Percentiles rank a stretch among this genome's conserved stretches.
These are phyloP conservation scores for Ustilago hordei DNA, from an alignment of 1,284 basidiomycete species.

Conservation along the genomic window DNA sequence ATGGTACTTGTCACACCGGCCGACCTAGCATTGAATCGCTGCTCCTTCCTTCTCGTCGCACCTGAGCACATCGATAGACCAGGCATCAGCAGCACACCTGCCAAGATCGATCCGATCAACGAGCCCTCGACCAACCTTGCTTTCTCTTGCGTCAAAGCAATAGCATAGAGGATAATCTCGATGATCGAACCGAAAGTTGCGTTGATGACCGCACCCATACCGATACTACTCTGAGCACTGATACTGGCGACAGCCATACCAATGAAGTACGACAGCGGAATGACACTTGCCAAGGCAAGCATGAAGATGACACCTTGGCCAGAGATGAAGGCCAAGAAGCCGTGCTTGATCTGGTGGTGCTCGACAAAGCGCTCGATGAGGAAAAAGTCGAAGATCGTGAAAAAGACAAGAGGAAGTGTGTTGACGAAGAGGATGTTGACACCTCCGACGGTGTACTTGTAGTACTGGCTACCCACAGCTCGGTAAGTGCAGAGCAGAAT, in stretches of 20 bases:
- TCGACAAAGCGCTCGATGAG: conserved; percentile 82
- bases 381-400: conserved; percentile 93
- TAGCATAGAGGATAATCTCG: conserved; percentile 92
- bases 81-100: conserved; percentile 96
- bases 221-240: conserved; percentile 95
- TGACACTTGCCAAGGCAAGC: conserved; percentile 87
- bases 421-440: conserved; percentile 99
- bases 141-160: conserved; percentile 88
- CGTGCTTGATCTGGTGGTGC: conserved; percentile 73
- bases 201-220: conserved; percentile 99
- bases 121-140: conserved; percentile 96
- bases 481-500: conserved; percentile 95
- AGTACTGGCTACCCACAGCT: conserved; percentile 90
- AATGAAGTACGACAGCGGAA: conserved; percentile 98
- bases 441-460: conserved; percentile 98
- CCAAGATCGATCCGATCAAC: conserved; percentile 91
- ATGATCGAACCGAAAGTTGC: conserved; percentile 98
- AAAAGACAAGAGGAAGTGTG: conserved; percentile 90
- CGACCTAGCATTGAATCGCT: conserved; percentile 96
- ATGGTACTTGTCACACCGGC: conserved; percentile 99
- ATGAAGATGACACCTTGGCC: conserved; percentile 86
- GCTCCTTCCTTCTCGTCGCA: conserved; percentile 90
- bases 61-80: conserved; percentile 97
- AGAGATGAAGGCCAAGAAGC: conserved; percentile 79
- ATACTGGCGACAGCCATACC: conserved; percentile 99